Base-by-base conservation (phyloP, 2,329 filamentous ascomycete genomes). In the Ramularia endophylla region DNA sequence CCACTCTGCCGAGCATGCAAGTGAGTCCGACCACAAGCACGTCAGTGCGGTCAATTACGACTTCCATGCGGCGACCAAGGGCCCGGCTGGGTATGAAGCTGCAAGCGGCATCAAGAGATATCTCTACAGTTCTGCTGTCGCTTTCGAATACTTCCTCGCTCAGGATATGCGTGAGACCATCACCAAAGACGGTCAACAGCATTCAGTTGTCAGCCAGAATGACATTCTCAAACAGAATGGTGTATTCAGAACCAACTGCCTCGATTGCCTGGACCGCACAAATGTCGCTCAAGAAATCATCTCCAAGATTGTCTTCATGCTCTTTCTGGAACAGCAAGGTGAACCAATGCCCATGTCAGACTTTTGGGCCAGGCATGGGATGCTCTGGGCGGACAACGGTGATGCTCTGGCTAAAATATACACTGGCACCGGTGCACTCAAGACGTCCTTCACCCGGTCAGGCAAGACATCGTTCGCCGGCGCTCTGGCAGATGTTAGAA, bases 391-490 rank as follows among this genome's bases (percentile, higher is more conserved):
- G 25, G 92, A 98, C 64, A 97, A 95, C 59, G 92, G 92, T 16
- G 92, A 98, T 67, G 84, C 85, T 5, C 66, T 98, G 35, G 95
- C 89, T 9, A 87, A 87, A 58, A 97, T 95, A 18, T 98, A 98
- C 61, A 92, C 92, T 7, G 92, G 92, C 17, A 98, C 92, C 3
- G 92, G 92, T 4, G 92, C 92, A 12, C 70, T 98, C 32, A 98
- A 97, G 63, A 89, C 88, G 2, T 95, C 89, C 0, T 97, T 95
- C 55, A 98, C 92, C 2, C 77, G 92, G 42, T 81, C 85, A 58
- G 92, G 92, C 25, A 97, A 95, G 65, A 95, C 95, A 87, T 95
- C 89, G 8, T 65, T 97, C 17, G 87, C 89, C 1, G 92, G 92
- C 19, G 87, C 89, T 8, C 78, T 98, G 53, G 89, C 92, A n/a